phyloP scores from a whole-genome alignment of 2,329 filamentous ascomycete species.

The Calonectria multiphialidica region DNA sequence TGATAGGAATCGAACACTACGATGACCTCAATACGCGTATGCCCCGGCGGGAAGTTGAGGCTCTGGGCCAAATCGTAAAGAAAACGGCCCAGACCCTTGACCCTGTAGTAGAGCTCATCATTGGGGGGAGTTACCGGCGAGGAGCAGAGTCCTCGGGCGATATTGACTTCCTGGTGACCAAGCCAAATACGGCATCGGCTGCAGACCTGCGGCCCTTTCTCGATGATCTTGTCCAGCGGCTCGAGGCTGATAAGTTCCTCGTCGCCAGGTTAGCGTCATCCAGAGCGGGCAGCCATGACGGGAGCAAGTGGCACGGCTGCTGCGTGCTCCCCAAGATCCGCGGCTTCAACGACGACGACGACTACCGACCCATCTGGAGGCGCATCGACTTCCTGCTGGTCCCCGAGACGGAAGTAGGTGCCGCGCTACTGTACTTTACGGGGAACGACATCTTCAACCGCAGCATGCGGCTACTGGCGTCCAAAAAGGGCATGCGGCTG shows the following conservation, averaged over 20 bases:
- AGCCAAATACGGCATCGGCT: slow-evolving; percentile 65
- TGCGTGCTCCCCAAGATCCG: slow-evolving; percentile 72
- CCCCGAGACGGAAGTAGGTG: slow-evolving; percentile 82
- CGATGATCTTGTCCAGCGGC: slow-evolving; percentile 69
- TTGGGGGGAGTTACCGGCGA: slow-evolving; percentile 88
- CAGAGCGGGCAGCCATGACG: slow-evolving; percentile 55
- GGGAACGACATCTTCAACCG: slow-evolving; percentile 96
- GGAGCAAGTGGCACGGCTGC: slow-evolving; percentile 91
- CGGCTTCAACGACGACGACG: slow-evolving; percentile 47
- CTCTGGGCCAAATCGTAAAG: slow-evolving; percentile 75
- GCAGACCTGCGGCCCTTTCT: slow-evolving; percentile 73
- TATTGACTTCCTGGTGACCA: slow-evolving; percentile 87
- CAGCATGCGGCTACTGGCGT: slow-evolving; percentile 83
- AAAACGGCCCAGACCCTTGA: slow-evolving; percentile 72
- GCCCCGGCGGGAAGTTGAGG: slow-evolving; percentile 79
- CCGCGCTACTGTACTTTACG: slow-evolving; percentile 93
- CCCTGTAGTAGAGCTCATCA: slow-evolving; percentile 73
- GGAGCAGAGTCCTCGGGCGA: slow-evolving; percentile 82
- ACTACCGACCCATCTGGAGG: slow-evolving; percentile 72
- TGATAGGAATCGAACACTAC: slow-evolving; percentile 82
- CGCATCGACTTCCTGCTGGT: slow-evolving; percentile 89
- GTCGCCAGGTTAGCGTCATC: slow-evolving; percentile 75
- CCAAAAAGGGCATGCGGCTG: slow-evolving; percentile 84
- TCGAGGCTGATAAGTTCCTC: slow-evolving; percentile 75
- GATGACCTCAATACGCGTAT: slow-evolving; percentile 84